Evolutionary conservation across 441 rosid species (phyloP).

Genomic region (Erodium moschatum): DNA sequence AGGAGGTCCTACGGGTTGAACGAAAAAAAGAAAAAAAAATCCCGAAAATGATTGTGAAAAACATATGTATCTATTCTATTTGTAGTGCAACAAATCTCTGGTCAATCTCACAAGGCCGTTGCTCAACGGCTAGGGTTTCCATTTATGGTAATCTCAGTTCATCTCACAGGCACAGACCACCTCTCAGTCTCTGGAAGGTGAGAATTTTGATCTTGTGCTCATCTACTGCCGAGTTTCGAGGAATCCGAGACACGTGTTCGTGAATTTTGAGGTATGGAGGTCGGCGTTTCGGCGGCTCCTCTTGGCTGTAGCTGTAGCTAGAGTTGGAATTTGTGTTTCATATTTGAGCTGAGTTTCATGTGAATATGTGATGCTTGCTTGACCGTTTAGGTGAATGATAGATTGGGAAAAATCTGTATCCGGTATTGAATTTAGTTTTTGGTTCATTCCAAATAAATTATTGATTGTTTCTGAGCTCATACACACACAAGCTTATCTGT

Average conservation of each 20-base stretch:
- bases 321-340: neutral
- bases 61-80: too few species aligned
- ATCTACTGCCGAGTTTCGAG: neutral
- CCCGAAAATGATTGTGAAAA: too few species aligned
- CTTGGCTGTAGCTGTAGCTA: too few species aligned
- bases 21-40: too few species aligned
- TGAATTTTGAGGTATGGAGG: neutral
- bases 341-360: constrained; percentile 2
- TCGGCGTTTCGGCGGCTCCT: neutral
- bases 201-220: neutral
- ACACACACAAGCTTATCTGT: neutral
- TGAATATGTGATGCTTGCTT: neutral
- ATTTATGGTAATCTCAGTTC: too few species aligned
- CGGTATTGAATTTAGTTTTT: neutral
- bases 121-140: too few species aligned
- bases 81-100: too few species aligned
- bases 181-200: neutral
- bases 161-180: too few species aligned
- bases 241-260: neutral
- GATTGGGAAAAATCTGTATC: constrained; percentile 5
- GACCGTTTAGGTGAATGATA: too few species aligned
- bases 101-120: too few species aligned
- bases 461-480: neutral
- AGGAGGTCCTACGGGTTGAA: too few species aligned
- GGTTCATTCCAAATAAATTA: constrained; percentile 9